Base-by-base conservation (phyloP, 805 yeast species). In the Tetrapisispora namnaoensis region DNA sequence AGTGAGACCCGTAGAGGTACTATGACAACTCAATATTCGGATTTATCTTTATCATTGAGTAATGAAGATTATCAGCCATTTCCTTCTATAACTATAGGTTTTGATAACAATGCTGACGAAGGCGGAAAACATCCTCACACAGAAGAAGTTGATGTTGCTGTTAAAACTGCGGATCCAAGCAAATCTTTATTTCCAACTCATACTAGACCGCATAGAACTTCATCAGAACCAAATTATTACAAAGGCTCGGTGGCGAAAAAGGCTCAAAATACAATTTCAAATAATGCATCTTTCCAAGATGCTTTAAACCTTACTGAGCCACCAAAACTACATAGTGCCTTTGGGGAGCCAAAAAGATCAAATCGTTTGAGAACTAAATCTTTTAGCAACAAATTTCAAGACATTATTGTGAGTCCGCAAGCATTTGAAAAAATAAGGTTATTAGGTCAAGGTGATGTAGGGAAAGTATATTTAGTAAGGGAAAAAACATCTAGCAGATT, bases 391-490 rank as follows among this genome's bases (percentile, higher is more conserved):
- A 86, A 81, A 59, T 75, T 82, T 36, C 74, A 79, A 49, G 83
- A 81, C 53, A 88, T 83, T 10, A 88, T 85, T 59, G 99, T 95
- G 20, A 78, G 83, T 6, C 95, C 95, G 2, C 77, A 78, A 42
- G 84, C 93, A 27, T 93, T 93, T 64, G 96, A 90, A 55, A 91
- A 88, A 63, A 78, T 93, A 47, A 80, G 86, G 56, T 70, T 93
- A n/a, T 70, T 93, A 45, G 99, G 99, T 4, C 87, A 87, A 62
- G 99, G 99, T 50, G 99, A 93, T 60, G 98, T 93, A 36, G 99
- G 99, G 3, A 90, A 88, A 64, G 99, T 93, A 22, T 93, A 86
- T 59, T 70, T 93, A 27, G 99, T 93, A 5, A 77, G 84, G 52
- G 96, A 95, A 58, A 87, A 85, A 62, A 69, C 74, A 37, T 74